phyloP scores from a whole-genome alignment of 495 filamentous ascomycete genomes.

The Pyrenula massariospora region DNA sequence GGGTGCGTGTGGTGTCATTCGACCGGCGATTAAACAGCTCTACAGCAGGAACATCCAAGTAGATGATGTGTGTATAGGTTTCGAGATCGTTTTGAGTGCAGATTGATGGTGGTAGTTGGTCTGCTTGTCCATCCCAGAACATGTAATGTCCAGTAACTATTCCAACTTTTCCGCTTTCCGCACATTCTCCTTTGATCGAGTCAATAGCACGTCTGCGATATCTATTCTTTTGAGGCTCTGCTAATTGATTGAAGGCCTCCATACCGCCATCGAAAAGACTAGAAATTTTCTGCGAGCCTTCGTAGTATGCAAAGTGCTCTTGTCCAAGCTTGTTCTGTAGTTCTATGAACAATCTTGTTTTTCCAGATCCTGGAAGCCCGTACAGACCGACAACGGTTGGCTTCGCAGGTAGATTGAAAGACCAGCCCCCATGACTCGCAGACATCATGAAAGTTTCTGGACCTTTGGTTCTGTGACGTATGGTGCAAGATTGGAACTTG shows the following conservation, averaged over 20 bases:
- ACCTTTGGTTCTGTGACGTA: too few species aligned
- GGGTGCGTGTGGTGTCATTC: constrained; percentile 25
- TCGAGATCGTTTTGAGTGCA: constrained; percentile 35
- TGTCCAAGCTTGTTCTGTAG: constrained; percentile 26
- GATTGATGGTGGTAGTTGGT: constrained; percentile 11
- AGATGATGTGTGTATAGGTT: constrained; percentile 49
- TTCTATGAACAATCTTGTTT: constrained; percentile 34
- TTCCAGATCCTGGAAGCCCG: constrained; percentile 51
- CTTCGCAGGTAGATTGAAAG: too few species aligned
- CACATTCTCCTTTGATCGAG: constrained; percentile 27
- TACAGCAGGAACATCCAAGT: constrained; percentile 34
- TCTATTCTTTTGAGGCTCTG: constrained; percentile 23
- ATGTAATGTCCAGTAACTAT: constrained; percentile 51
- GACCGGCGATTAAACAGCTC: constrained; percentile 21
- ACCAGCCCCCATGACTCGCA: too few species aligned
- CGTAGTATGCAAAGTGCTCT: constrained; percentile 34
- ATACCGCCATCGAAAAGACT: constrained; percentile 38
- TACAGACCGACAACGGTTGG: constrained; percentile 46
- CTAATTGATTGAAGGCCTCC: constrained; percentile 31
- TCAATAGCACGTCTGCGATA: constrained; percentile 39
- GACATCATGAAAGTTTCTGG: too few species aligned
- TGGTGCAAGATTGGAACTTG: too few species aligned
- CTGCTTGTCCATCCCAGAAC: constrained; percentile 39
- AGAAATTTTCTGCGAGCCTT: constrained; percentile 41
- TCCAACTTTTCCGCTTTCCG: constrained; percentile 20